Conservation (phyloP, 768 basidiomycete species). For the Neoboletus subvelutipes region DNA sequence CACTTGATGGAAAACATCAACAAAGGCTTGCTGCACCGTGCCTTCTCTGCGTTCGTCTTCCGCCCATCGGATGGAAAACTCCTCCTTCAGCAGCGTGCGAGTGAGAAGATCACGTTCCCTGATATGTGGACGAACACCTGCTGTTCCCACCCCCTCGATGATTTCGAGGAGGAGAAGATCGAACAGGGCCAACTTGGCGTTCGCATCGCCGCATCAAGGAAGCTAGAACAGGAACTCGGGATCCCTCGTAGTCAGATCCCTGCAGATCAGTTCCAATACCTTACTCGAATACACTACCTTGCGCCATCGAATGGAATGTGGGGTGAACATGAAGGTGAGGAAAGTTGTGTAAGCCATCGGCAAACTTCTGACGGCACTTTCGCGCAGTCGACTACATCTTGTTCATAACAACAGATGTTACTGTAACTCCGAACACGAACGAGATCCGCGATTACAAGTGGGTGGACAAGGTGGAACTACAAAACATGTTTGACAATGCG, state of each 20-base stretch:
- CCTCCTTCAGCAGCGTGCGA: constrained; percentile 89
- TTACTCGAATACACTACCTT: constrained; percentile 96
- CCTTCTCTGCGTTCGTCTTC: constrained; percentile 97
- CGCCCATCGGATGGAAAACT: constrained; percentile 91
- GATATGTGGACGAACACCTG: constrained; percentile 99
- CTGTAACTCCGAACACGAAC: constrained; percentile 77
- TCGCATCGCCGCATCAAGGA: constrained; percentile 86
- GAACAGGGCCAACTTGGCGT: constrained; percentile 82
- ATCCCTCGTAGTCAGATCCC: constrained; percentile 79
- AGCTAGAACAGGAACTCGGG: constrained; percentile 95
- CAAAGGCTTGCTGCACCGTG: constrained; percentile 91
- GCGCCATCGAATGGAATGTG: constrained; percentile 90
- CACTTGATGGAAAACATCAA: constrained; percentile 98
- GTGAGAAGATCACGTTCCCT: constrained; percentile 99
- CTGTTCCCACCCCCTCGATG: constrained; percentile 94
- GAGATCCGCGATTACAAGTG: constrained; percentile 92
- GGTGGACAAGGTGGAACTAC: constrained; percentile 86
- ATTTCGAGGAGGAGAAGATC: constrained; percentile 81
- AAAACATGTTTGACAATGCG: constrained; percentile 83
- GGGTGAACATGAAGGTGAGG: constrained; percentile 96
- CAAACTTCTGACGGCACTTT: constrained; percentile 10
- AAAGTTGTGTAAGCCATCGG: neutral
- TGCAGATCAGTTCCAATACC: constrained; percentile 85
- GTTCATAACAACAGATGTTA: constrained; percentile 88
- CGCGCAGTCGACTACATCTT: constrained; percentile 92